phyloP scores from a whole-genome alignment of 2,329 filamentous ascomycete genomes.

The Fusarium sublunatum region DNA sequence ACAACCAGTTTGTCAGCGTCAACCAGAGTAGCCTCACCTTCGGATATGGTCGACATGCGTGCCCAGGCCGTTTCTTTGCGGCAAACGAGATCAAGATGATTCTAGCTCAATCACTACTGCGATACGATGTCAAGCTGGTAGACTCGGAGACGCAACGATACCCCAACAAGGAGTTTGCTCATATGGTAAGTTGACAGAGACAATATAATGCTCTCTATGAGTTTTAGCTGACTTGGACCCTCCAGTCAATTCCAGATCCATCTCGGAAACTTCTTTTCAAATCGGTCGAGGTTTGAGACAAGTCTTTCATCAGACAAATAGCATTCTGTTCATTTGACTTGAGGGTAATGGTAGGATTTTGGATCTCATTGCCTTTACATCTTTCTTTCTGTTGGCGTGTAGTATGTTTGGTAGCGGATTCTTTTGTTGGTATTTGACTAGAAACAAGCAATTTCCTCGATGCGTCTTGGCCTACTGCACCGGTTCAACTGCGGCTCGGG shows the following conservation, averaged over 20 bases:
- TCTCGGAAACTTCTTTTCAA: not conserved
- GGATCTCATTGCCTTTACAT: too few species aligned
- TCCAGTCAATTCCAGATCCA: not conserved
- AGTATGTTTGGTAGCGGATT: too few species aligned
- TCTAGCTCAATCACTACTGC: not conserved
- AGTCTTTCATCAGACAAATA: too few species aligned
- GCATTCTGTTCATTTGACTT: too few species aligned
- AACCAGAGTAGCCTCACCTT: conserved; percentile 4
- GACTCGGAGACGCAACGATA: not conserved
- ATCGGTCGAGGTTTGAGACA: not conserved
- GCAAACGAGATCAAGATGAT: conserved; percentile 9
- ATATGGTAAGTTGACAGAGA: not conserved
- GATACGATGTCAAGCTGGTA: not conserved
- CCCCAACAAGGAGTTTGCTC: conserved; percentile 2
- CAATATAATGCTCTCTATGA: too few species aligned
- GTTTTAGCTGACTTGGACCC: not conserved
- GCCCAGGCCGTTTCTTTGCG: conserved; percentile 4
- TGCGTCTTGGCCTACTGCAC: not conserved
- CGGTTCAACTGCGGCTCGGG: not conserved
- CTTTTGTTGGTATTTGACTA: too few species aligned
- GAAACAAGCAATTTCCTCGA: not conserved
- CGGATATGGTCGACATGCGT: conserved; percentile 5
- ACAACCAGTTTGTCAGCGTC: not conserved
- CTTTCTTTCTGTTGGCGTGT: too few species aligned
- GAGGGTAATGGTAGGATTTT: too few species aligned